Conservation (phyloP, 352 stramenopile genomes). For the Halophytophthora polymorphica region DNA sequence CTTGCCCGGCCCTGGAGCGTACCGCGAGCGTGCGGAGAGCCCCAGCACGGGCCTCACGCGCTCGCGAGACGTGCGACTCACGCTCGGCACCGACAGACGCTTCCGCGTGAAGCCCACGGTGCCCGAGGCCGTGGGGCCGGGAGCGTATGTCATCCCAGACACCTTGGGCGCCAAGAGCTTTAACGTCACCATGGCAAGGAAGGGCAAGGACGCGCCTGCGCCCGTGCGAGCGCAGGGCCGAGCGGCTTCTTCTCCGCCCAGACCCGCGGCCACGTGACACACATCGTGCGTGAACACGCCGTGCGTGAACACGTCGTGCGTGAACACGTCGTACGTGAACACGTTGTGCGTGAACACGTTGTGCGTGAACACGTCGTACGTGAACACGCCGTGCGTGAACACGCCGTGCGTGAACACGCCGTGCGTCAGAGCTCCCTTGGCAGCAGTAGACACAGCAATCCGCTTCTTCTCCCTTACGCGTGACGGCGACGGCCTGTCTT, state of each 20-base stretch:
- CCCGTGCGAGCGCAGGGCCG: constrained; percentile 11
- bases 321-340: too few relatives aligned
- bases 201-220: constrained; percentile 15
- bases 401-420: too few relatives aligned
- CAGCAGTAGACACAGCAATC: too few relatives aligned
- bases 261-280: too few relatives aligned
- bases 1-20: constrained; percentile 48
- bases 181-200: constrained; percentile 55
- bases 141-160: constrained; percentile 47
- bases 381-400: too few relatives aligned
- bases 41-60: constrained; percentile 22
- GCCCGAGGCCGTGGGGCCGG: constrained; percentile 41
- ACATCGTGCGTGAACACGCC: too few relatives aligned
- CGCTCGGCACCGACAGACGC: constrained; percentile 43
- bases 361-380: too few relatives aligned
- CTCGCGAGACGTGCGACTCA: constrained; percentile 33
- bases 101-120: constrained; percentile 56
- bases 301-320: too few relatives aligned
- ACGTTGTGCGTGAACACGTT: too few relatives aligned
- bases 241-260: background rate
- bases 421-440: too few relatives aligned
- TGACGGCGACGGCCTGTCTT: too few relatives aligned
- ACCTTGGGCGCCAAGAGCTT: constrained; percentile 67
- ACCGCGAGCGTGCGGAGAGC: constrained; percentile 20
- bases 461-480: too few relatives aligned